Evolutionary conservation across 441 rosid species (phyloP).

Genomic region (Adansonia madagascariensis): DNA sequence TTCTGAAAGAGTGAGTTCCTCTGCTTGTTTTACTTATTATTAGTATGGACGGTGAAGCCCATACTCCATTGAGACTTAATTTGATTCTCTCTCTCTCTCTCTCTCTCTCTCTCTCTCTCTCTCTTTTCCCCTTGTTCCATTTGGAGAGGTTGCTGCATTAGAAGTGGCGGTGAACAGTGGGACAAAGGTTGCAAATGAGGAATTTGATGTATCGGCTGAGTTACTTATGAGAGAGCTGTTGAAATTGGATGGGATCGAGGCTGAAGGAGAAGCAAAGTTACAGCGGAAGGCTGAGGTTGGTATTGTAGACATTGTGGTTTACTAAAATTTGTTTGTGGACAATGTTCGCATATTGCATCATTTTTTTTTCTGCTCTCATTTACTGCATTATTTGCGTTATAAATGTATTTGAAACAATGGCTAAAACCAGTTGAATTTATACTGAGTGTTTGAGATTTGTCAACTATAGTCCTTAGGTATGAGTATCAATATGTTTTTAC

Average conservation of each 20-base stretch:
- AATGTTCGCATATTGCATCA: neutral
- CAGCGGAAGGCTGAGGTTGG: constrained; percentile 89
- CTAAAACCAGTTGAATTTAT: neutral
- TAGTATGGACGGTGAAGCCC: neutral
- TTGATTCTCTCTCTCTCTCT: neutral
- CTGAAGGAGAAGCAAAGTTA: constrained; percentile 78
- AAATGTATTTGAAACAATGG: neutral
- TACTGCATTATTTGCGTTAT: neutral
- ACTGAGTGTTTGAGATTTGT: neutral
- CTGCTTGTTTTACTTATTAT: neutral
- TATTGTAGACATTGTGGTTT: constrained; percentile 21
- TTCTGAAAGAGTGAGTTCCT: constrained; percentile 62
- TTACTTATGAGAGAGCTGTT: constrained; percentile 86
- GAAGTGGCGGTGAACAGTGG: constrained; percentile 69
- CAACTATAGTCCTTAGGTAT: neutral
- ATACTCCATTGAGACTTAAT: neutral
- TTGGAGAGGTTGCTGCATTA: constrained; percentile 60
- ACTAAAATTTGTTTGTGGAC: neutral
- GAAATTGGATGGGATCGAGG: constrained; percentile 76
- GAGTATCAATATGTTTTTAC: neutral
- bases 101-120: neutral
- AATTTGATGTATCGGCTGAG: constrained; percentile 67
- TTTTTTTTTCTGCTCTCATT: too few relatives aligned
- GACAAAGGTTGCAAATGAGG: constrained; percentile 58
- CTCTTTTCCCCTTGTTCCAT: neutral